These are phyloP conservation scores for Abortiporus biennis DNA, from an alignment of 1,284 basidiomycete genomes.

Conservation along the genomic window DNA sequence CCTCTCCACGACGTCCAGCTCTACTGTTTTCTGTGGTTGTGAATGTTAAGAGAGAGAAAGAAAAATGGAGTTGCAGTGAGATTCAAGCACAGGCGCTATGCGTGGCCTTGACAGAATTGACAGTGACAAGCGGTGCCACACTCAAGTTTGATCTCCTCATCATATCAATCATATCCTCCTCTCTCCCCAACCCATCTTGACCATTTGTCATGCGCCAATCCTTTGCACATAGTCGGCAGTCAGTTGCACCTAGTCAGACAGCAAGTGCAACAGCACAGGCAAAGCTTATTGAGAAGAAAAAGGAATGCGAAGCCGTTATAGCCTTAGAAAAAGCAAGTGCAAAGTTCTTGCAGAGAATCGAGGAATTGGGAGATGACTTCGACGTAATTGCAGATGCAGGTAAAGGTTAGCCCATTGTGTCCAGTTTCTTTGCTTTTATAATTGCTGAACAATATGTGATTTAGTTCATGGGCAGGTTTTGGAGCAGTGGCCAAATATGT, in stretches of 20 bases:
- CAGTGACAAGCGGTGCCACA: too few species aligned
- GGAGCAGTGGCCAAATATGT: conserved; percentile 79
- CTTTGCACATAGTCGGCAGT: conserved; percentile 42
- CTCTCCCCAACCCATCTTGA: too few species aligned
- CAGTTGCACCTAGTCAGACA: conserved; percentile 35
- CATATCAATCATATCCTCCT: too few species aligned
- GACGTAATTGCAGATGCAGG: conserved; percentile 72
- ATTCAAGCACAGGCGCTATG: too few species aligned
- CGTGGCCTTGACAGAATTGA: too few species aligned
- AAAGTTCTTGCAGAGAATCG: conserved; percentile 60
- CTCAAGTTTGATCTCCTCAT: too few species aligned
- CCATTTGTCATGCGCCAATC: conserved; percentile 48
- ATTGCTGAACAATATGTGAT: background rate
- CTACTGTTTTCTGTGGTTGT: too few species aligned
- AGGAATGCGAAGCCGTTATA: conserved; percentile 69
- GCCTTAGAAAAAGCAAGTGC: conserved; percentile 61
- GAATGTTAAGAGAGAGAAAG: too few species aligned
- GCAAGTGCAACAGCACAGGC: conserved; percentile 42
- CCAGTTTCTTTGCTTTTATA: background rate
- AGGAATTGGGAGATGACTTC: conserved; percentile 63
- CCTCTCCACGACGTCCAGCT: too few species aligned
- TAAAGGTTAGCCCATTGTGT: conserved; percentile 37
- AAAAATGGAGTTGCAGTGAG: too few species aligned
- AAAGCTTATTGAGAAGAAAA: conserved; percentile 70
- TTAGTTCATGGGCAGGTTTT: conserved; percentile 71